A percentile compares a stretch with the other conserved stretches of the same genome.
These are phyloP conservation scores for Colletotrichum sp. DNA, from an alignment of 2,329 filamentous ascomycete genomes.

Conservation along the genomic window DNA sequence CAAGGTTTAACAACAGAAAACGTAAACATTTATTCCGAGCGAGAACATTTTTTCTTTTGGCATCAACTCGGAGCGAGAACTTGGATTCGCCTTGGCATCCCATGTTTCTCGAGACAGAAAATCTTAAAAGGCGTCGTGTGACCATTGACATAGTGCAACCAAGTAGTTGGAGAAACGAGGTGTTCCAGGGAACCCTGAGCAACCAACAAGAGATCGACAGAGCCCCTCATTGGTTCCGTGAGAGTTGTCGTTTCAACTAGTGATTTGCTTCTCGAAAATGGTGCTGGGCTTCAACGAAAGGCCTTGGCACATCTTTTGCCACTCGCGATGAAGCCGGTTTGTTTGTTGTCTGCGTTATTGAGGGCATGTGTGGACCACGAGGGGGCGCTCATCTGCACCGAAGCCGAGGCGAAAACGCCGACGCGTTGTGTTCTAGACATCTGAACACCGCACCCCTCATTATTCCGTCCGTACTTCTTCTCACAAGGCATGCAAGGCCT, in stretches of 20 bases:
- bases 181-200: not conserved
- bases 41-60: rapidly evolving
- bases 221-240: not conserved
- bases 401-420: not conserved
- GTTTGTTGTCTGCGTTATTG: not conserved
- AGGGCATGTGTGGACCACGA: not conserved
- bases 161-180: not conserved
- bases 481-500: not conserved
- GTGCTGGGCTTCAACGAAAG: not conserved
- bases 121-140: not conserved
- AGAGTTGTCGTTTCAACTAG: not conserved
- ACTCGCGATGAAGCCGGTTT: not conserved
- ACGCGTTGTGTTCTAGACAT: not conserved
- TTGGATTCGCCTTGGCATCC: not conserved
- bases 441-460: not conserved
- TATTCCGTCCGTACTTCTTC: not conserved
- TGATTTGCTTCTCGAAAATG: not conserved
- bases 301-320: not conserved
- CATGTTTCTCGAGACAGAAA: not conserved
- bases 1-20: rapidly evolving
- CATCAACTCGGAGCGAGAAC: not conserved
- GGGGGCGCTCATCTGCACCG: not conserved
- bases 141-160: rapidly evolving
- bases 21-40: not conserved
- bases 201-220: not conserved